phyloP scores from a whole-genome alignment of 148 eudicot genomes.

The Camellia japonica region DNA sequence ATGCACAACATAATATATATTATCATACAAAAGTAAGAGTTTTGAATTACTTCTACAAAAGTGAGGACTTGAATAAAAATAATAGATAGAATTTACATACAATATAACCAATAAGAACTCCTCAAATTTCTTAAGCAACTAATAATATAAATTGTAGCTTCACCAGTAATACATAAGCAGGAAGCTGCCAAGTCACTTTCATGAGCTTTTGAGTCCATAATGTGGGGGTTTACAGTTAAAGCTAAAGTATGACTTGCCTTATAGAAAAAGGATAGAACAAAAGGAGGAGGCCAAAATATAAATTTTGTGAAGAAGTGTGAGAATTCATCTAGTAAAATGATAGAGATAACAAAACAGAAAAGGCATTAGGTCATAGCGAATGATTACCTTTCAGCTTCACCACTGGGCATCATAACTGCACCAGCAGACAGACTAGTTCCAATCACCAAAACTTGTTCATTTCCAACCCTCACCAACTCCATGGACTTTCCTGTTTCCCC shows the following conservation, averaged over 20 bases:
- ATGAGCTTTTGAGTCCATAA: neutral
- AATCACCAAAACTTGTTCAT: conserved; percentile 71
- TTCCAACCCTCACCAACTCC: conserved; percentile 77
- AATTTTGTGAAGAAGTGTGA: neutral
- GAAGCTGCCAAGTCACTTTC: neutral
- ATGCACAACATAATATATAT: conserved; percentile 9
- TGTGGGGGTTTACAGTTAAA: too few relatives aligned
- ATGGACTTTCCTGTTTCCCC: conserved; percentile 94
- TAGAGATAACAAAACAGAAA: neutral
- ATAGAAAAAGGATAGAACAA: neutral
- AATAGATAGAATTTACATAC: neutral
- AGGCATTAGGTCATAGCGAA: conserved; percentile 14
- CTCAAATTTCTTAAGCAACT: neutral
- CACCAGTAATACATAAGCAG: conserved; percentile 1
- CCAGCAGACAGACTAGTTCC: conserved; percentile 91
- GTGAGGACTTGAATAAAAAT: conserved; percentile 2
- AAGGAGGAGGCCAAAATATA: neutral
- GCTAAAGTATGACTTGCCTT: neutral
- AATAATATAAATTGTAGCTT: neutral
- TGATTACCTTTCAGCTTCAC: conserved; percentile 93
- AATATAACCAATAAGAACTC: conserved; percentile 1
- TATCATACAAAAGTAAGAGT: neutral
- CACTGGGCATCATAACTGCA: conserved; percentile 91
- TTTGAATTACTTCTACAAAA: neutral
- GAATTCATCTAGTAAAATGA: neutral